A percentile compares a stretch with the other conserved stretches of the same genome.
These are phyloP conservation scores for Porcisia hertigi DNA, from an alignment of 208 protist species.

Conservation along the genomic window DNA sequence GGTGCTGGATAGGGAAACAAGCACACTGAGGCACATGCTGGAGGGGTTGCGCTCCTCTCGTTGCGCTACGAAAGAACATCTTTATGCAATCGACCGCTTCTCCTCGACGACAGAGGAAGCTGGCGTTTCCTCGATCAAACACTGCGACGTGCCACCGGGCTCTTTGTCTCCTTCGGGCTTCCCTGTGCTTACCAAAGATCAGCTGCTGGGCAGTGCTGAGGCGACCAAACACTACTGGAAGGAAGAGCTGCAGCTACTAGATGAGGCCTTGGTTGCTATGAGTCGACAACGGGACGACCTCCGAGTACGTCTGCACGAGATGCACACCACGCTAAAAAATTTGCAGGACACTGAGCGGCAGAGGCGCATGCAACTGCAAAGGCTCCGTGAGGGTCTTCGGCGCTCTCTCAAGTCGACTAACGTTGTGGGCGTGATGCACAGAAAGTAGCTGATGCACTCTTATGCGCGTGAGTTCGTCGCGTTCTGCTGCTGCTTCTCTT, in stretches of 20 bases:
- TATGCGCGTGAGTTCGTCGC: neutral
- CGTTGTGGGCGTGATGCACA: slow-evolving; percentile 8
- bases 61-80: neutral
- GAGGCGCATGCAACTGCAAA: slow-evolving; percentile 44
- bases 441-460: slow-evolving; percentile 10
- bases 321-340: slow-evolving; percentile 29
- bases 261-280: slow-evolving; percentile 33
- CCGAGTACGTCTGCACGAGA: slow-evolving; percentile 22
- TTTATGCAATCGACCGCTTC: neutral
- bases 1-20: slow-evolving; percentile 58
- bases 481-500: slow-evolving; percentile 5
- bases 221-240: slow-evolving; percentile 22
- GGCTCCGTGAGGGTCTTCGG: slow-evolving; percentile 33
- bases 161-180: neutral
- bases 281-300: slow-evolving; percentile 22
- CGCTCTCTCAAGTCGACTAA: slow-evolving; percentile 18
- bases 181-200: slow-evolving; percentile 8
- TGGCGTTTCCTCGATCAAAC: neutral
- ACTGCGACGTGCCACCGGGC: neutral
- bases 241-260: slow-evolving; percentile 33
- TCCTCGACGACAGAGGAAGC: neutral
- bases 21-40: slow-evolving; percentile 56
- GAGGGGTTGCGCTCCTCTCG: slow-evolving; percentile 34
- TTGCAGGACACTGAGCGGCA: slow-evolving; percentile 36
- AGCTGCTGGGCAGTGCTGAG: slow-evolving; percentile 13